Percentiles rank a stretch among this genome's conserved stretches.
Evolutionary conservation across 2,329 filamentous ascomycete species (phyloP).

Genomic region (Aspergillus eucalypticola): DNA sequence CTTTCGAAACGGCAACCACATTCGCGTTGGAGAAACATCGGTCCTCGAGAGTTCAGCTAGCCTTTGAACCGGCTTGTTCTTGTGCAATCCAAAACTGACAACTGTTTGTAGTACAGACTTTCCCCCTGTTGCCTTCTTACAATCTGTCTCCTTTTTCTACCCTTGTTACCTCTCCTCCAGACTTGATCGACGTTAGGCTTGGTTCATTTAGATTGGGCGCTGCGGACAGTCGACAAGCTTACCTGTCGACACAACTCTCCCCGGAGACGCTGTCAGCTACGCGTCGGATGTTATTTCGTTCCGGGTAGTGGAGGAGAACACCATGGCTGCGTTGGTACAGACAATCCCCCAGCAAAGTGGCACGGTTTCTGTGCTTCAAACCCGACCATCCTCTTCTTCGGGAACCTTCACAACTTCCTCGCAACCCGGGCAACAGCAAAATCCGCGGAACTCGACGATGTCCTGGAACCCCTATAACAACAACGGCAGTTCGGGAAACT

Average conservation of each 20-base stretch:
- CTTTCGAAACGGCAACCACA: constrained; percentile 9
- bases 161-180: constrained; percentile 8
- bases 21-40: constrained; percentile 9
- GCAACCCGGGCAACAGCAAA: constrained; percentile 41
- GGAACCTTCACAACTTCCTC: constrained; percentile 53
- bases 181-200: constrained; percentile 21
- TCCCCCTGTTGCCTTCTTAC: constrained; percentile 22
- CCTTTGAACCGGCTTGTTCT: constrained; percentile 16
- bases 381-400: constrained; percentile 66
- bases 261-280: constrained; percentile 23
- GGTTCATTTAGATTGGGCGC: constrained; percentile 7
- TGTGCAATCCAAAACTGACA: constrained; percentile 30
- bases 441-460: constrained; percentile 39
- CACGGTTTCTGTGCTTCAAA: constrained; percentile 74
- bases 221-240: constrained; percentile 13
- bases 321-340: constrained; percentile 83
- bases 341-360: constrained; percentile 74
- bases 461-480: constrained; percentile 47
- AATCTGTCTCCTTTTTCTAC: constrained; percentile 14
- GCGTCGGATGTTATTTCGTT: constrained; percentile 22
- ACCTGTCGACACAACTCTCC: constrained; percentile 12
- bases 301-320: constrained; percentile 41
- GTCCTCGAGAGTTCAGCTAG: constrained; percentile 15
- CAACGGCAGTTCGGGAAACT: constrained; percentile 43
- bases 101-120: constrained; percentile 25